Base-by-base conservation (phyloP, 768 basidiomycete genomes). In the Suillus spraguei region DNA sequence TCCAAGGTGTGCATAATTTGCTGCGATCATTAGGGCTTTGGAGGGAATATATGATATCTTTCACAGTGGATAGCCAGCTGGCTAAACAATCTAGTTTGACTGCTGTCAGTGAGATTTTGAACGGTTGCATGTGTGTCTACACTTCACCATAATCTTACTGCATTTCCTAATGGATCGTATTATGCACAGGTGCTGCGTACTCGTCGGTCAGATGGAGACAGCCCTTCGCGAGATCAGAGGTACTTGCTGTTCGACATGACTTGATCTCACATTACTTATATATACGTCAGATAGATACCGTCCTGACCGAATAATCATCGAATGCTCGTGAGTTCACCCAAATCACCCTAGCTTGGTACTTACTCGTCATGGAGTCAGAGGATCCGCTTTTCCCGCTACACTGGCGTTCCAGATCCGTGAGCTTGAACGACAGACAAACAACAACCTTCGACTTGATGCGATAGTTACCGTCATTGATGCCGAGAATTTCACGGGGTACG, bases 321-420 rank as follows among this genome's bases (percentile, higher is more conserved):
- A 98, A 78, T 93, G 92, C 82, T 96, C 94, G 94, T 95, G 72
- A 61, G 87, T 80, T n/a, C 47, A 33, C 33, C 46, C 38, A 2
- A 22, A 44, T 7, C 10, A 1, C 44, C 49, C 16, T 24, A 47
- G 52, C 39, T 32, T 22, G 60, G 10, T 60, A 32, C 28, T 56
- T 17, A 60, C 52, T 67, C 61, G 64, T 53, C 54, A 5, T 35
- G 41, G 17, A 44, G 28, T 59, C 68, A 95, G 93, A 41, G 96
- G 96, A 13, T 96, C 94, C 9, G 96, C 96, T 0, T 97, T 97
- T 71, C 96, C 96, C 10, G 96, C 96, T 3, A 97, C 95, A 1
- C 82, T 98, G 39, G 96, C 95, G 0, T 94, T 97, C 70, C 96
- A 97, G 71, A 94, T 98, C 62, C 89, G 94, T 44, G 90, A 96